Percentiles rank a stretch among this genome's conserved stretches.
phyloP scores from a whole-genome alignment of 805 yeast genomes.

The Brettanomyces anomalus region DNA sequence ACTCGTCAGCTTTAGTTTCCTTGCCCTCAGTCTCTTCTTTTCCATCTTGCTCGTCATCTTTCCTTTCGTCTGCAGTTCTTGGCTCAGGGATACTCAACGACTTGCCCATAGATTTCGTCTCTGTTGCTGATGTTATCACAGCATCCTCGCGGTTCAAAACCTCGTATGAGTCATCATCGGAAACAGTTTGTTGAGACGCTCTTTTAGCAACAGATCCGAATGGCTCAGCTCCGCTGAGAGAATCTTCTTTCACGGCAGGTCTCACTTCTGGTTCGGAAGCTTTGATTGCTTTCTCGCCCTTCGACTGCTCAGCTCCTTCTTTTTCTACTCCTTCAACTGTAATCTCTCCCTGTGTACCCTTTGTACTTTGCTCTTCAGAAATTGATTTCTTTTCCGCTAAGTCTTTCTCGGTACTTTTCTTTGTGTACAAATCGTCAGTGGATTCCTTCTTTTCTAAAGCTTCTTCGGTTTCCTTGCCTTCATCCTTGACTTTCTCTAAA shows the following conservation, averaged over 20 bases:
- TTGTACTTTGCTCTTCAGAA: too few species aligned
- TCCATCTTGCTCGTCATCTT: neutral
- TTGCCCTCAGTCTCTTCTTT: neutral
- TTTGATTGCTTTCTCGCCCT: too few species aligned
- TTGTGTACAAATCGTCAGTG: neutral
- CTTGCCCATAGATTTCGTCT: neutral
- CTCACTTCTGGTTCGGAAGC: constrained; percentile 1
- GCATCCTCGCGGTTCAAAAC: constrained; percentile 42
- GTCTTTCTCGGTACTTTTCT: too few species aligned
- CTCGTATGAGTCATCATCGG: constrained; percentile 37
- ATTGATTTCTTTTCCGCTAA: too few species aligned
- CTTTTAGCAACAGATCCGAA: neutral
- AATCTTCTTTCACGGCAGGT: neutral
- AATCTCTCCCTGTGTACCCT: too few species aligned
- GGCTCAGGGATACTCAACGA: neutral
- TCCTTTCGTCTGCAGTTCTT: neutral
- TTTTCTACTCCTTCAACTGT: too few species aligned
- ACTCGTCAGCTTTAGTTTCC: neutral
- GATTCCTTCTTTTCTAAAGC: neutral
- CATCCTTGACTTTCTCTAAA: neutral
- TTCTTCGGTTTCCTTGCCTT: neutral
- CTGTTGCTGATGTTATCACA: neutral
- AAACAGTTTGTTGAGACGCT: constrained; percentile 1
- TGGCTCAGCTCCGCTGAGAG: neutral
- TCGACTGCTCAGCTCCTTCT: too few species aligned